A percentile compares a stretch with the other conserved stretches of the same genome.
phyloP scores from a whole-genome alignment of 495 filamentous ascomycete species.

The Achaetomiella virescens region DNA sequence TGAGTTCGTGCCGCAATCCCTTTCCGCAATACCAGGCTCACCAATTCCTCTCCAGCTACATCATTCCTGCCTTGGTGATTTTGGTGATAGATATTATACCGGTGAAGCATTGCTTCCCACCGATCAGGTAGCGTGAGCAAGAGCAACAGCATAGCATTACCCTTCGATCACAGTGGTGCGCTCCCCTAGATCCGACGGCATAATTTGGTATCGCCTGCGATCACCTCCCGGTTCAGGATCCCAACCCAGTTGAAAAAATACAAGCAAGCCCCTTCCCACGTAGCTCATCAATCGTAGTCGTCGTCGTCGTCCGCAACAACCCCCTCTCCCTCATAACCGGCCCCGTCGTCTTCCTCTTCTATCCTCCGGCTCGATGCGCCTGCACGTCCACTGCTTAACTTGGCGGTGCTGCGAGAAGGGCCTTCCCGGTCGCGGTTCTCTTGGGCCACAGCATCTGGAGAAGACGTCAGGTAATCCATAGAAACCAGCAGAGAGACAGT shows the following conservation, averaged over 20 bases:
- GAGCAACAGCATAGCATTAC: conserved; percentile 7
- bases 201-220: conserved; percentile 11
- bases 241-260: neutral
- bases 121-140: neutral
- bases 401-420: neutral
- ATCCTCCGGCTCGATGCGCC: conserved; percentile 20
- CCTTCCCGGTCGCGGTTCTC: conserved; percentile 23
- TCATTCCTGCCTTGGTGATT: conserved; percentile 91
- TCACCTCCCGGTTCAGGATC: neutral
- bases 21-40: conserved; percentile 16
- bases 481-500: conserved; percentile 21
- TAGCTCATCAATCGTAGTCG: conserved; percentile 28
- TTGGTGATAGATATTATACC: conserved; percentile 96
- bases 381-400: conserved; percentile 11
- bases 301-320: conserved; percentile 42
- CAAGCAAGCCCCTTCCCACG: neutral
- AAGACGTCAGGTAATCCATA: conserved; percentile 15
- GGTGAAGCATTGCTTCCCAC: conserved; percentile 42
- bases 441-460: conserved; percentile 40
- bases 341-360: conserved; percentile 36
- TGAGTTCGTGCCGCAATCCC: conserved; percentile 37
- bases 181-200: neutral
- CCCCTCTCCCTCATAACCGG: conserved; percentile 38
- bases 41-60: conserved; percentile 59
- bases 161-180: neutral